phyloP scores from a whole-genome alignment of 2,329 filamentous ascomycete genomes.

The Pestalotiopsis sp. region DNA sequence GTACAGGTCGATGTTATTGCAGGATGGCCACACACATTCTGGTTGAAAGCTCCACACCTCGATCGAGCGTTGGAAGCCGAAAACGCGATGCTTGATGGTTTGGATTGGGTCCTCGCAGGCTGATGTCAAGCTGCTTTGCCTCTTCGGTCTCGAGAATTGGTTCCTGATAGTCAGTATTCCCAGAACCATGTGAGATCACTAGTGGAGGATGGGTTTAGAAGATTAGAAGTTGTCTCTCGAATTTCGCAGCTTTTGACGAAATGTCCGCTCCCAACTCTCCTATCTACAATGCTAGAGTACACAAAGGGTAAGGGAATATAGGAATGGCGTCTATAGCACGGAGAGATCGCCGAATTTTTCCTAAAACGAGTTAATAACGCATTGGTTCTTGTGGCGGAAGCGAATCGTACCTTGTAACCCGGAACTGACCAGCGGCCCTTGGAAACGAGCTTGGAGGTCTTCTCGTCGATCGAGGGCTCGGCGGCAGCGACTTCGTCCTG shows the following conservation, averaged over 20 bases:
- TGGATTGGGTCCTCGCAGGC: conserved; percentile 41
- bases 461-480: conserved; percentile 96
- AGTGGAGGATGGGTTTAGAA: not conserved
- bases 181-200: not conserved
- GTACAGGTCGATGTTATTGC: conserved; percentile 44
- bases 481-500: conserved; percentile 94
- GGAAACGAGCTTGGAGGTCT: conserved; percentile 90
- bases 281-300: conserved; percentile 76
- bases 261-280: conserved; percentile 26
- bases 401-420: conserved; percentile 87
- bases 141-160: not conserved
- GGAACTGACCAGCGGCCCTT: conserved; percentile 98
- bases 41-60: conserved; percentile 49
- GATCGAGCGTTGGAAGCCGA: conserved; percentile 44
- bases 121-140: not conserved
- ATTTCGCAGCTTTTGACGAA: conserved; percentile 14
- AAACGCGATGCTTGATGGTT: conserved; percentile 41
- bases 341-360: conserved; percentile 99
- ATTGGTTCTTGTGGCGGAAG: not conserved
- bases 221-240: conserved; percentile 13
- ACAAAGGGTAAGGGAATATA: conserved; percentile 54
- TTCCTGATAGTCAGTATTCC: not conserved
- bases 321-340: conserved; percentile 70
- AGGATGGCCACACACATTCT: conserved; percentile 57
- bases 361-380: conserved; percentile 60